A percentile compares a stretch with the other conserved stretches of the same genome.
These are phyloP conservation scores for Fragaria iinumae DNA, from an alignment of 306 rosid species.

Conservation along the genomic window DNA sequence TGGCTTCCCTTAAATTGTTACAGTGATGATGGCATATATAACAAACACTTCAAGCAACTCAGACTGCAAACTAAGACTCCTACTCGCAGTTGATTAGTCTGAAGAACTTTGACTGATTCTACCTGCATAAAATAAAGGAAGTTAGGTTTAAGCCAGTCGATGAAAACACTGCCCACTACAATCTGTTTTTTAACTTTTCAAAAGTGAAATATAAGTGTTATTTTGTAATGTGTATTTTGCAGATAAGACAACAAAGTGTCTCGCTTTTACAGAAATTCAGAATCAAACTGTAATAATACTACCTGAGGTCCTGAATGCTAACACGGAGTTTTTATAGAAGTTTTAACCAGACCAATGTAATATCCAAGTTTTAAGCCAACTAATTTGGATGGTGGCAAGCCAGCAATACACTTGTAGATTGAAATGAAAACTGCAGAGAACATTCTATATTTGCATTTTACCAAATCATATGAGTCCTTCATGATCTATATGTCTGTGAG, in stretches of 20 bases:
- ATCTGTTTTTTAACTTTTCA: not conserved
- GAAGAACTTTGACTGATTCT: not conserved
- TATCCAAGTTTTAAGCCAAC: not conserved
- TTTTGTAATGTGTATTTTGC: not conserved
- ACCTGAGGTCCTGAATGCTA: not conserved
- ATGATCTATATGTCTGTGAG: not conserved
- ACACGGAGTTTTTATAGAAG: not conserved
- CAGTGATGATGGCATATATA: not conserved
- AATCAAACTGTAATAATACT: not conserved
- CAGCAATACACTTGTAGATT: not conserved
- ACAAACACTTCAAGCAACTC: slow-evolving; percentile 6
- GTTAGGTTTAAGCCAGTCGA: not conserved
- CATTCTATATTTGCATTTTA: not conserved
- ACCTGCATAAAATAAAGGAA: not conserved
- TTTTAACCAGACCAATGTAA: not conserved
- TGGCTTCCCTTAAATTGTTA: not conserved
- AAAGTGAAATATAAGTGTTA: not conserved
- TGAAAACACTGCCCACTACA: not conserved
- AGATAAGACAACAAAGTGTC: not conserved
- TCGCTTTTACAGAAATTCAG: not conserved
- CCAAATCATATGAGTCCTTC: not conserved
- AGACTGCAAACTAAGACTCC: not conserved
- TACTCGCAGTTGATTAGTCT: not conserved
- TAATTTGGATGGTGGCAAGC: not conserved
- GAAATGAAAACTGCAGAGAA: not conserved